Evolutionary conservation across 2,329 filamentous ascomycete species (phyloP).

Genomic region (Blumeriella jaapii): DNA sequence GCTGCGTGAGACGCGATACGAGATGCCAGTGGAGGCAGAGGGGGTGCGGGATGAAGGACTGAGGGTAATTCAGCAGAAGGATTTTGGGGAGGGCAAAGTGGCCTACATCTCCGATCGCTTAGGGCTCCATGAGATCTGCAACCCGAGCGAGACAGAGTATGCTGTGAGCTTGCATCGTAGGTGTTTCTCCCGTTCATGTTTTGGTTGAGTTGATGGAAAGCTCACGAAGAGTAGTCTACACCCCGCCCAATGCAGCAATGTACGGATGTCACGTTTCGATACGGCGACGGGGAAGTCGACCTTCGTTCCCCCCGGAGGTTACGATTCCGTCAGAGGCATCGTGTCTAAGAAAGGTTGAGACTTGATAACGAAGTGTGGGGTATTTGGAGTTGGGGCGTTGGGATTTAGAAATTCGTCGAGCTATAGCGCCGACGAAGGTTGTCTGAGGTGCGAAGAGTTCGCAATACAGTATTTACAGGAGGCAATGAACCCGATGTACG

Average conservation of each 20-base stretch:
- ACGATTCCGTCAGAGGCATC: too few relatives aligned
- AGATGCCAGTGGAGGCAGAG: not conserved
- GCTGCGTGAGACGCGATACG: constrained; percentile 69
- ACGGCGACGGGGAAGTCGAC: constrained; percentile 60
- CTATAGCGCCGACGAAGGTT: too few relatives aligned
- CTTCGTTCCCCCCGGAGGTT: too few relatives aligned
- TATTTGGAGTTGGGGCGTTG: too few relatives aligned
- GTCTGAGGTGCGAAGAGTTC: too few relatives aligned
- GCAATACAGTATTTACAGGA: too few relatives aligned
- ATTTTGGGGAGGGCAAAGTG: constrained; percentile 60
- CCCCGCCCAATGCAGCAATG: constrained; percentile 81
- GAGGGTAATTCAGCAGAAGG: constrained; percentile 17
- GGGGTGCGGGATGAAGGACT: constrained; percentile 33
- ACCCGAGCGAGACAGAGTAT: constrained; percentile 57
- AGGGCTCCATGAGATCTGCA: constrained; percentile 74
- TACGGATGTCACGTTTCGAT: constrained; percentile 76
- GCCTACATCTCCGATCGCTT: constrained; percentile 85
- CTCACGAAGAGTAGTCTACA: constrained; percentile 44
- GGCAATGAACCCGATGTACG: too few relatives aligned
- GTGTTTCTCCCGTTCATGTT: constrained; percentile 5
- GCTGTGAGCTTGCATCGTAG: constrained; percentile 68
- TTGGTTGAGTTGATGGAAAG: not conserved
- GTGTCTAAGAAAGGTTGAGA: too few relatives aligned
- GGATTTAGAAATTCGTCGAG: too few relatives aligned
- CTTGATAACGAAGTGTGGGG: too few relatives aligned